Evolutionary conservation across 1,284 basidiomycete genomes (phyloP), one percentile per base, ranked within the genome.

Genomic region (Fomitopsis palustris): DNA sequence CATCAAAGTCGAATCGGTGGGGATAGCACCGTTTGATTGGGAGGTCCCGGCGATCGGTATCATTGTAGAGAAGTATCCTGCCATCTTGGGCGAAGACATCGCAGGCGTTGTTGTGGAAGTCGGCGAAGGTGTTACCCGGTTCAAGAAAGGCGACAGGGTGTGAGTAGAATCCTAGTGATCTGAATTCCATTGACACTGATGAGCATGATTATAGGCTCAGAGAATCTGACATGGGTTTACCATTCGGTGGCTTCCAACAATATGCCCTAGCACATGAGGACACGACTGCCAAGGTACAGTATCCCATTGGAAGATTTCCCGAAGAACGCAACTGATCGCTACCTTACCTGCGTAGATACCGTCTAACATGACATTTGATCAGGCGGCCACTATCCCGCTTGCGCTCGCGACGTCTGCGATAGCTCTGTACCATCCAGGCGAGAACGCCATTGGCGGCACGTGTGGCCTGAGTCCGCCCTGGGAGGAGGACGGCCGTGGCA

Each of bases 11-110:
- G 61, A 75, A 6, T 63, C 78, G 0, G 61, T 71, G 9, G 76
- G 71, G 2, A 69, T 84, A 9, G 82, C 82, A 62, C 81, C 81
- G 4, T 61, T 78, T 16, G 81, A 82, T 65, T 81, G 73, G 66
- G 79, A 79, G 62, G 19, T 76, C 61, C 8, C 4, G 4, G 12
- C 35, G 4, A 1, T 10, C 35, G 35, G 35, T 14, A 14, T 10
- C 35, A 3, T 37, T 14, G 3, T 37, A 9, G 8, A 8, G 35
- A 4, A 14, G 8, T 37, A 37, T 14, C 35, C 35, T 10, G 55
- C n/a, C 39, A 59, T 61, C 19, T 23, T 53, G 1, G 64, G 62
- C 6, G 12, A 6, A 8, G 65, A 65, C 33, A 58, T 31, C 7
- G 61, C 62, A 0, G 65, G 64, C 2, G 29, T 58, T 6, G 62